These are phyloP conservation scores for Diplodia seriata DNA, from an alignment of 2,329 filamentous ascomycete genomes.

Conservation along the genomic window DNA sequence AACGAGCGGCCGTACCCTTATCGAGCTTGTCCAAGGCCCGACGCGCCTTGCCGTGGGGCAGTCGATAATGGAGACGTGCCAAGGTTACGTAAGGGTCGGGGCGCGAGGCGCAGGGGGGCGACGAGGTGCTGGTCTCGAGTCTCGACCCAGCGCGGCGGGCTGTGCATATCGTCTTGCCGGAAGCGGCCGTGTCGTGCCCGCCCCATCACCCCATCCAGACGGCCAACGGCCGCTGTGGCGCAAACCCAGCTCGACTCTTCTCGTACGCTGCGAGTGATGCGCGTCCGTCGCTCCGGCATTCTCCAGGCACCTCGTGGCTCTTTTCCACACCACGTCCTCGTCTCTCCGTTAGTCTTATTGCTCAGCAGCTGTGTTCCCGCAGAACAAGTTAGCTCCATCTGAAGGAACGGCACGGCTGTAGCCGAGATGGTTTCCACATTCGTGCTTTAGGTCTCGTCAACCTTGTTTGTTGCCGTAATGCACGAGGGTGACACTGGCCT, in stretches of 20 bases:
- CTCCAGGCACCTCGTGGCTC: neutral
- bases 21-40: neutral
- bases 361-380: neutral
- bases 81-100: neutral
- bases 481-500: too few relatives aligned
- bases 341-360: neutral
- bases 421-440: neutral
- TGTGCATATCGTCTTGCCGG: constrained; percentile 6
- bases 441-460: neutral
- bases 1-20: neutral
- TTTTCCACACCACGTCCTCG: neutral
- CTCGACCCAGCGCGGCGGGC: neutral
- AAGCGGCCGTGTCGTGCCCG: neutral
- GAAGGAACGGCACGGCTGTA: neutral
- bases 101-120: neutral
- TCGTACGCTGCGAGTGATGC: neutral
- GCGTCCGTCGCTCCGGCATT: neutral
- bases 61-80: neutral
- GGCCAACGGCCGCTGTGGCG: neutral
- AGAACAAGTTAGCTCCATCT: neutral
- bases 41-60: neutral
- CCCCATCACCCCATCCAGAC: neutral
- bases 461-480: neutral
- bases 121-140: neutral
- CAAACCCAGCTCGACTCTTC: neutral